phyloP scores from a whole-genome alignment of 148 eudicot species.

The Pharnaceum exiguum region DNA sequence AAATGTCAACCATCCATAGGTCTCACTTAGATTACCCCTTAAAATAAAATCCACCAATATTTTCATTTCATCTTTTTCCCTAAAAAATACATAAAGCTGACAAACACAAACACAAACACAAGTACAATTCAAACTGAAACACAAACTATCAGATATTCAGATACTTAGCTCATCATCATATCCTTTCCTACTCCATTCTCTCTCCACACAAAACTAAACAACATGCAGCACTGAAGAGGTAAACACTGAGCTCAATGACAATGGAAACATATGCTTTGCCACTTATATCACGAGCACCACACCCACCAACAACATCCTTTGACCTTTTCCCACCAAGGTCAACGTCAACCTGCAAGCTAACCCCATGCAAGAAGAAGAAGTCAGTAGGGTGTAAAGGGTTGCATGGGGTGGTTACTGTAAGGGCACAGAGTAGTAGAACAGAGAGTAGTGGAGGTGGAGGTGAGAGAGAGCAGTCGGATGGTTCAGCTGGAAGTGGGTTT shows the following conservation, averaged over 20 bases:
- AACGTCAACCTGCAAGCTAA: constrained; percentile 1
- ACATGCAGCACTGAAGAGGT: too few relatives aligned
- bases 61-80: background rate
- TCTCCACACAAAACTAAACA: too few relatives aligned
- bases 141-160: too few relatives aligned
- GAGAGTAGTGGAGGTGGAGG: constrained; percentile 29
- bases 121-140: too few relatives aligned
- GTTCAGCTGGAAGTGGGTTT: constrained; percentile 41
- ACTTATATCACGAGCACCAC: constrained; percentile 45
- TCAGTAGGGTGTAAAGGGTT: constrained; percentile 6
- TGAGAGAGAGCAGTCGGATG: constrained; percentile 28
- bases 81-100: background rate
- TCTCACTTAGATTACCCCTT: background rate
- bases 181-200: too few relatives aligned
- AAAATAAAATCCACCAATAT: background rate
- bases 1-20: constrained; percentile 13
- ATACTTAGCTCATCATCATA: too few relatives aligned
- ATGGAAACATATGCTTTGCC: constrained; percentile 74
- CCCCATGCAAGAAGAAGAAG: constrained; percentile 18
- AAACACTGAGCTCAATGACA: too few relatives aligned
- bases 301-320: constrained; percentile 42
- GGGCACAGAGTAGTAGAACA: constrained; percentile 17
- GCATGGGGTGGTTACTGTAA: constrained; percentile 22
- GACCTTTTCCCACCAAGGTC: constrained; percentile 29
- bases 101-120: too few relatives aligned